Evolutionary conservation across 106 monocot genomes (phyloP).

Genomic region (Triglochin maritima): DNA sequence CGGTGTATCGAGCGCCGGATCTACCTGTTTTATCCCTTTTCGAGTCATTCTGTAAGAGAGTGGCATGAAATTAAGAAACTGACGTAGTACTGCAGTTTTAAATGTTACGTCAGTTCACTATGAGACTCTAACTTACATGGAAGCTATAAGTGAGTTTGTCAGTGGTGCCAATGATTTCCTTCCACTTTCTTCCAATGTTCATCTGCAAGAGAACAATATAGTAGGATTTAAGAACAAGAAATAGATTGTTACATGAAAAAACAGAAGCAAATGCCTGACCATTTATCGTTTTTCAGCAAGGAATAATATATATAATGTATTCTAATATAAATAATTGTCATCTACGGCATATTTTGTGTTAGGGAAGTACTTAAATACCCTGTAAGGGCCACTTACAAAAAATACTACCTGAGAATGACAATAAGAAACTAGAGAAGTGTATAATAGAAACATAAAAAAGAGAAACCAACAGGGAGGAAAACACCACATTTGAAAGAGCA

Average conservation of each 20-base stretch:
- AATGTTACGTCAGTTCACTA: background rate
- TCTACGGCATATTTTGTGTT: too few relatives aligned
- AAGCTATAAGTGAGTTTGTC: conserved; percentile 70
- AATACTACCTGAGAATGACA: too few relatives aligned
- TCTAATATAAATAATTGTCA: too few relatives aligned
- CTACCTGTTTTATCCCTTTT: conserved; percentile 51
- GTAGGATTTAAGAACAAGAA: background rate
- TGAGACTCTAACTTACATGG: conserved; percentile 43
- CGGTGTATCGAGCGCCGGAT: conserved; percentile 42
- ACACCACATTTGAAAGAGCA: too few relatives aligned
- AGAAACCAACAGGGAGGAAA: too few relatives aligned
- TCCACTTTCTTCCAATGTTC: conserved; percentile 94
- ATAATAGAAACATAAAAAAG: too few relatives aligned
- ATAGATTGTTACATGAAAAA: background rate
- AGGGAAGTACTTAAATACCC: too few relatives aligned
- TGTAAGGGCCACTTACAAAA: too few relatives aligned
- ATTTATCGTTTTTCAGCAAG: background rate
- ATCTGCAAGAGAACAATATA: conserved; percentile 24
- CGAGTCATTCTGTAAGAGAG: conserved; percentile 40
- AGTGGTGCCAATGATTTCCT: conserved; percentile 55
- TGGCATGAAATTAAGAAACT: background rate
- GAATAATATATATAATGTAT: too few relatives aligned
- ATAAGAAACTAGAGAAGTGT: too few relatives aligned
- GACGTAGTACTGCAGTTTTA: background rate
- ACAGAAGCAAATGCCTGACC: background rate